phyloP scores from a whole-genome alignment of 176 grass and related monocot genomes.

The Stipa capillata region DNA sequence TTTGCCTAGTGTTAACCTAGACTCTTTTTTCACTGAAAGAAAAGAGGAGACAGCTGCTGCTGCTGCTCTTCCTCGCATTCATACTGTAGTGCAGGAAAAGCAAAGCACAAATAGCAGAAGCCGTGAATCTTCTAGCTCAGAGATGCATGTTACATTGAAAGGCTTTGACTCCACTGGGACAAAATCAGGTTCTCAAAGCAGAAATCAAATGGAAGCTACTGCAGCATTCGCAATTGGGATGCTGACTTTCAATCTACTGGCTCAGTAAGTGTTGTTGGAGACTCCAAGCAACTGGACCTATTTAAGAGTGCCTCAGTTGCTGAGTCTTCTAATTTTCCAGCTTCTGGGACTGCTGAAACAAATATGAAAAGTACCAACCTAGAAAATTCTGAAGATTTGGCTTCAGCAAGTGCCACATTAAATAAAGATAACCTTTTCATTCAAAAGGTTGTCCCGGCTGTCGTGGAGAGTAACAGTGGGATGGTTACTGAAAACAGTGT shows the following conservation, averaged over 20 bases:
- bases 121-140: slow-evolving; percentile 21
- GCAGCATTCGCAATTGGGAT: slow-evolving; percentile 69
- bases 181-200: slow-evolving; percentile 25
- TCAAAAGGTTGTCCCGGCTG: slow-evolving; percentile 17
- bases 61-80: slow-evolving; percentile 16
- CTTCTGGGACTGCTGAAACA: slow-evolving; percentile 23
- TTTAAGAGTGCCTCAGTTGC: slow-evolving; percentile 38
- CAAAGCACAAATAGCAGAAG: slow-evolving; percentile 15
- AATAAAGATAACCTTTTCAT: slow-evolving; percentile 29
- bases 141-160: slow-evolving; percentile 4
- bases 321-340: slow-evolving; percentile 16
- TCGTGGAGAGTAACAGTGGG: not conserved
- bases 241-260: slow-evolving; percentile 58
- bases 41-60: slow-evolving; percentile 32
- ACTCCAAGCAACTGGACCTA: slow-evolving; percentile 37
- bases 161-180: not conserved
- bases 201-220: slow-evolving; percentile 27
- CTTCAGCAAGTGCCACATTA: slow-evolving; percentile 18
- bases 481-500: slow-evolving; percentile 19
- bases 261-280: slow-evolving; percentile 1
- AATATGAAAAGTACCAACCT: not conserved
- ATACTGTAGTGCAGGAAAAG: slow-evolving; percentile 19
- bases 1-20: slow-evolving; percentile 51
- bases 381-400: slow-evolving; percentile 29
- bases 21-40: slow-evolving; percentile 51